Base-by-base conservation (phyloP, 208 protist genomes). In the Vickermania ingenoplastis region DNA sequence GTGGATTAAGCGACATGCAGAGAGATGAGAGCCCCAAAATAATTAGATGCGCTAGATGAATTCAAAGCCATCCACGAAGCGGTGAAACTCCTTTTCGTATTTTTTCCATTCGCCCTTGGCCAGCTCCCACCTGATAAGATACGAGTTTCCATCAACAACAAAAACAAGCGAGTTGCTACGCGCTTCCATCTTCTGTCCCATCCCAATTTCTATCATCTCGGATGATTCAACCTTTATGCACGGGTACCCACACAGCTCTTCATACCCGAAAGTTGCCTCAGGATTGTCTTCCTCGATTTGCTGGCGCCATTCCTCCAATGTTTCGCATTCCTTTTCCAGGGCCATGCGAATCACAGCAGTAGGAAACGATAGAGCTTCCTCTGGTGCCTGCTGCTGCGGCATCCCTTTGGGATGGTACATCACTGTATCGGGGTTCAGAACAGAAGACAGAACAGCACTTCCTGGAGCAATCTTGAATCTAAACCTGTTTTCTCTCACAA, bases 61-160 rank as follows among this genome's bases (percentile, higher is more conserved):
- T 7, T 17, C 17, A 45, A 45, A 45, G 7, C 36, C 36, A 17
- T 72, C 71, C 2, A 77, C 25, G 50, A 77, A 67, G 26, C 55
- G 41, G 5, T 71, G 53, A 52, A 77, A 58, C 5, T 61, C 57
- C 21, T 25, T 3, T 55, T 77, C 66, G 41, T 69, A 73, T 28
- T 77, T 77, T 26, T 41, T 59, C 65, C 65, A 73, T 0, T 59
- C 61, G 7, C 62, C 66, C 14, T 21, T 29, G 21, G 31, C 50
- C 55, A 62, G 54, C 61, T 73, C 66, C 71, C 71, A 77, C 13
- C 71, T 64, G 11, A 77, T 36, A 17, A 77, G 36, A 13, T 54
- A 67, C 29, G 71, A 72, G 29, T 57, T 69, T 24, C 52, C 26
- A 3, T 60, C 55, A 28, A 55, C 54, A 57, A 77, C 65, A 57